Conservation (phyloP, 331 rosid genomes). For the Dryas integrifolia region DNA sequence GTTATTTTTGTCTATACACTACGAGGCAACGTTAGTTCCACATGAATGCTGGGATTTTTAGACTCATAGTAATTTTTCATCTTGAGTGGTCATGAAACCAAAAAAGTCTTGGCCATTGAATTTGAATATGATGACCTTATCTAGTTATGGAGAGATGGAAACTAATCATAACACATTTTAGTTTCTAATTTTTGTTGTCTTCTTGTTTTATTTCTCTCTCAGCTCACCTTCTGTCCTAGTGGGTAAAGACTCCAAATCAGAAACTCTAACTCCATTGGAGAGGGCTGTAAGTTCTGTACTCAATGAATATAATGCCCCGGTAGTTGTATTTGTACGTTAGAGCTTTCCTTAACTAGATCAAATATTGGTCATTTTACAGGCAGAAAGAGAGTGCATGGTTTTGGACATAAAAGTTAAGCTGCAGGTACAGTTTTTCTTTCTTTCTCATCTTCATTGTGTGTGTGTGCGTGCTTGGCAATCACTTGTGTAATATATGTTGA, state of each 20-base stretch:
- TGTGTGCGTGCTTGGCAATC: too few species aligned
- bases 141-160: constrained; percentile 18
- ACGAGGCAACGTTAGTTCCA: not conserved
- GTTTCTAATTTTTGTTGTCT: constrained; percentile 24
- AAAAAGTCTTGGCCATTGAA: not conserved
- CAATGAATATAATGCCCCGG: constrained; percentile 21
- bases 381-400: constrained; percentile 97
- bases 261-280: constrained; percentile 81
- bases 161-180: constrained; percentile 24
- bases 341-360: constrained; percentile 11
- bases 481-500: too few species aligned
- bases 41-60: not conserved
- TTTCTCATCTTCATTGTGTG: not conserved
- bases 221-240: constrained; percentile 50
- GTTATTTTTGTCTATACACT: not conserved
- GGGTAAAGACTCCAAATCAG: constrained; percentile 72
- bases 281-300: constrained; percentile 72
- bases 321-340: constrained; percentile 8
- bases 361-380: constrained; percentile 49
- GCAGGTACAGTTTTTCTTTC: constrained; percentile 58
- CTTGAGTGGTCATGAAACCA: not conserved
- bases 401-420: constrained; percentile 95
- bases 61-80: not conserved
- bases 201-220: constrained; percentile 26
- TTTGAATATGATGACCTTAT: not conserved